Evolutionary conservation across 768 basidiomycete species (phyloP), one percentile per base, ranked within the genome.

Genomic region (Ramaria sp.): DNA sequence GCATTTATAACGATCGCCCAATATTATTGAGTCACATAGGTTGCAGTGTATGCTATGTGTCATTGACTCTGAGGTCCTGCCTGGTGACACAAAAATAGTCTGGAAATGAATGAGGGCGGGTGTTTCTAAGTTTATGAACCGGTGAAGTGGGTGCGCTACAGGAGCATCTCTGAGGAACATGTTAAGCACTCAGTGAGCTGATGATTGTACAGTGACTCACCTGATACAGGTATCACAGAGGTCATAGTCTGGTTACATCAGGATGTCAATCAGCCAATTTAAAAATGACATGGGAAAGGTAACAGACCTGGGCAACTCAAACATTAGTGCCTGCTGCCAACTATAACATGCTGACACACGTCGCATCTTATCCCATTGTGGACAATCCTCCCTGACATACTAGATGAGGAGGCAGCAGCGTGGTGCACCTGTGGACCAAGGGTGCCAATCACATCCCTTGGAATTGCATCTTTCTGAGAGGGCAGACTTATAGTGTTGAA

Each of bases 11-110:
- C n/a, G n/a, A n/a, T n/a, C n/a, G n/a, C n/a, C n/a, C n/a, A n/a
- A n/a, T n/a, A 94, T 87, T 2, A 72, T 67, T 1, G 81, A 83
- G 60, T 86, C 82, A 63, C 91, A 94, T 24, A 91, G 65, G 66
- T 93, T 79, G 70, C 91, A 94, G 10, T 68, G 76, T 5, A 88
- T 88, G 59, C 69, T 66, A n/a, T n/a, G n/a, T n/a, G n/a, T n/a
- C n/a, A n/a, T n/a, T n/a, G n/a, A n/a, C n/a, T n/a, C n/a, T n/a
- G n/a, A n/a, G n/a, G n/a, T n/a, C n/a, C n/a, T n/a, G n/a, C n/a
- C n/a, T n/a, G n/a, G n/a, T n/a, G n/a, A n/a, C n/a, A n/a, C n/a
- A n/a, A n/a, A n/a, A n/a, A n/a, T n/a, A n/a, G n/a, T n/a, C n/a
- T n/a, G n/a, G 5, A 88, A 79, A 57, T 81, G 68, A 51, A 86